Evolutionary conservation across 2,329 filamentous ascomycete species (phyloP).

Genomic region (Pseudogymnoascus sp.): DNA sequence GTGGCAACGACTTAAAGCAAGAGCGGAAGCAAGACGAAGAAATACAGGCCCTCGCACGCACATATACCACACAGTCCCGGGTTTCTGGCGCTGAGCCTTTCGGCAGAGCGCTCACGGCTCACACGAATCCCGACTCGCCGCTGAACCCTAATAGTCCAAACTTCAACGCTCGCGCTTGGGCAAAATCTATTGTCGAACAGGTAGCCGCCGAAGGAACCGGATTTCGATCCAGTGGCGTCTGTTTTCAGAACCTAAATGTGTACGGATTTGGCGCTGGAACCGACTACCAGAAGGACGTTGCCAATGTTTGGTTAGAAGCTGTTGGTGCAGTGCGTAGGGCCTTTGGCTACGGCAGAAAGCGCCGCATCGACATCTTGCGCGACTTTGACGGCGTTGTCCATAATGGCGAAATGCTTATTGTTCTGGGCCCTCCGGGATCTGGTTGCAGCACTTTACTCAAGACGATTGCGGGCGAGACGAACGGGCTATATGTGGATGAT

Average conservation of each 20-base stretch:
- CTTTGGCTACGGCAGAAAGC: constrained; percentile 45
- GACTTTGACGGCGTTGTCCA: constrained; percentile 44
- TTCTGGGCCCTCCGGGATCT: constrained; percentile 40
- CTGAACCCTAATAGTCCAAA: constrained; percentile 45
- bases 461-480: constrained; percentile 46
- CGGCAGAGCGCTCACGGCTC: not conserved
- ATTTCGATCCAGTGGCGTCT: constrained; percentile 52
- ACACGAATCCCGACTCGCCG: constrained; percentile 37
- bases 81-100: not conserved
- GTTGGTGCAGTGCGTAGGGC: constrained; percentile 38
- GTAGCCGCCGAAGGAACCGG: constrained; percentile 33
- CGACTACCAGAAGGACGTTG: constrained; percentile 63
- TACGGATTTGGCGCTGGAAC: constrained; percentile 60
- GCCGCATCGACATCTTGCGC: constrained; percentile 48
- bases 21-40: constrained; percentile 1
- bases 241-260: constrained; percentile 61
- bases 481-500: constrained; percentile 45
- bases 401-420: constrained; percentile 43
- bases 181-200: constrained; percentile 47
- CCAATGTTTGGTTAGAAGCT: constrained; percentile 49
- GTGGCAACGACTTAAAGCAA: not conserved
- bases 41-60: constrained; percentile 47
- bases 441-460: constrained; percentile 48
- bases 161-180: constrained; percentile 50
- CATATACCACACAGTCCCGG: constrained; percentile 44